A percentile compares a stretch with the other conserved stretches of the same genome.
Evolutionary conservation across 1,284 basidiomycete species (phyloP).

Genomic region (Ustilago sp.): DNA sequence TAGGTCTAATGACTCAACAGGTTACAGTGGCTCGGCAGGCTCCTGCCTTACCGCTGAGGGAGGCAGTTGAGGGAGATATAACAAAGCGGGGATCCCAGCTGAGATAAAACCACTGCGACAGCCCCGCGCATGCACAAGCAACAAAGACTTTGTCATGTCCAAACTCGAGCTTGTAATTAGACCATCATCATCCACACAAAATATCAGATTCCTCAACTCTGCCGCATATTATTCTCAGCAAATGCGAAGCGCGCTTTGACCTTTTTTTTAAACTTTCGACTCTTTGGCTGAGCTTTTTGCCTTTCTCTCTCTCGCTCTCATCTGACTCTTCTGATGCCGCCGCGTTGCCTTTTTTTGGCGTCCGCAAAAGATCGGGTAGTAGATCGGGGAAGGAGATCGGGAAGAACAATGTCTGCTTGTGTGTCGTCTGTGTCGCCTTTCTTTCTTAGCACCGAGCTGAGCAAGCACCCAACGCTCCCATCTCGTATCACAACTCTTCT

Average conservation of each 20-base stretch:
- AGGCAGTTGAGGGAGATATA: too few species aligned
- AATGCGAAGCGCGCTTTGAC: constrained; percentile 6
- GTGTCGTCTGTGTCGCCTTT: not conserved
- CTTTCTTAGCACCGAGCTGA: not conserved
- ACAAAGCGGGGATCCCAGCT: too few species aligned
- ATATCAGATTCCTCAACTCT: too few species aligned
- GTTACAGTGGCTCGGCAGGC: too few species aligned
- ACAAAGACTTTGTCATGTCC: too few species aligned
- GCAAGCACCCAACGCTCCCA: not conserved
- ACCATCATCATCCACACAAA: too few species aligned
- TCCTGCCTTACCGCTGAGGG: too few species aligned
- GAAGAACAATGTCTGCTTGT: not conserved
- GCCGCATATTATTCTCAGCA: not conserved
- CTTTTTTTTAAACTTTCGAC: not conserved
- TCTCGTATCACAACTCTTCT: too few species aligned
- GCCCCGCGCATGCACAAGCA: too few species aligned
- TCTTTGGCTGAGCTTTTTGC: not conserved
- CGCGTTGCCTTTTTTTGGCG: not conserved
- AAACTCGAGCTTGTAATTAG: too few species aligned
- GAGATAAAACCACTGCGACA: too few species aligned
- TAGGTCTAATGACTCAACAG: too few species aligned
- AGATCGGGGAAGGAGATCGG: constrained; percentile 3
- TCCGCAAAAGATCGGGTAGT: constrained; percentile 1
- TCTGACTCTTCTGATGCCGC: not conserved
- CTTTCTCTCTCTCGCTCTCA: not conserved